These are phyloP conservation scores for Hamamelis virginiana DNA, from an alignment of 164 flowering plant genomes.

Conservation along the genomic window DNA sequence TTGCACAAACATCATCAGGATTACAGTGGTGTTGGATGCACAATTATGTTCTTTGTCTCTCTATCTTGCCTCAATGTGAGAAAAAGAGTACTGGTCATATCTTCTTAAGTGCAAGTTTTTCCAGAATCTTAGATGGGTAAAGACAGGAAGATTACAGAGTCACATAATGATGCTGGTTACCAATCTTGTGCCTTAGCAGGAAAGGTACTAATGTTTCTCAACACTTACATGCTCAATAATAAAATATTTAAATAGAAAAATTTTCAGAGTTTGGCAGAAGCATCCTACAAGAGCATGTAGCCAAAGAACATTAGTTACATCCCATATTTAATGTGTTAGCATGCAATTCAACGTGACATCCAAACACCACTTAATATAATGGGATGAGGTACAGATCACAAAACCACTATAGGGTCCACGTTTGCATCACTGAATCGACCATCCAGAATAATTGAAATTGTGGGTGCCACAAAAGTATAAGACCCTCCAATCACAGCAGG, in stretches of 20 bases:
- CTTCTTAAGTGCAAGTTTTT: neutral
- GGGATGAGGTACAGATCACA: constrained; percentile 6
- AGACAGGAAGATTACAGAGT: neutral
- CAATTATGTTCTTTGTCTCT: neutral
- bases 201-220: neutral
- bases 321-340: neutral
- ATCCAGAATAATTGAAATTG: constrained; percentile 85
- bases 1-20: neutral
- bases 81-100: neutral
- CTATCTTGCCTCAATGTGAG: neutral
- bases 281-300: neutral
- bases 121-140: neutral
- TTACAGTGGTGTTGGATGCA: neutral
- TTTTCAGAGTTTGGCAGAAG: too few species aligned
- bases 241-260: neutral
- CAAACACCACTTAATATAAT: constrained; percentile 1
- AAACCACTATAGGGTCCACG: constrained; percentile 65
- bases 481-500: constrained; percentile 95
- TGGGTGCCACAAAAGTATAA: constrained; percentile 84
- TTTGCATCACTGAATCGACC: constrained; percentile 57
- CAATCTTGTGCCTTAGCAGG: neutral
- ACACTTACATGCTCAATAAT: neutral
- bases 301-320: neutral
- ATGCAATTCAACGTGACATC: neutral
- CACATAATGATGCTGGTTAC: neutral